phyloP scores from a whole-genome alignment of 1,284 basidiomycete species.

The Gymnopus androsaceus region DNA sequence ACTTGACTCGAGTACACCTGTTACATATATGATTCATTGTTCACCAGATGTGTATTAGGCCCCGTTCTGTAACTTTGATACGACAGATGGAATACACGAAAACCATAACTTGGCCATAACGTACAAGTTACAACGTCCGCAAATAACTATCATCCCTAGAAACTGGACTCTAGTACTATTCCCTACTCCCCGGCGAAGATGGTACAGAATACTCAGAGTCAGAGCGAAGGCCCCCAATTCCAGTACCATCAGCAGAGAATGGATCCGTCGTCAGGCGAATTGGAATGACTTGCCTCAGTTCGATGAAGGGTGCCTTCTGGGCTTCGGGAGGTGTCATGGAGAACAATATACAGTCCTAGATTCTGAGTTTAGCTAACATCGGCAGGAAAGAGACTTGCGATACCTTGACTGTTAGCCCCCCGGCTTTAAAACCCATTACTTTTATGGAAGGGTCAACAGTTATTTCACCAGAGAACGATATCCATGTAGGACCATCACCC shows the following conservation, averaged over 20 bases:
- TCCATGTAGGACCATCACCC: slow-evolving; percentile 63
- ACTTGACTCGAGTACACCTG: no score
- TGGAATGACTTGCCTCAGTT: slow-evolving; percentile 60
- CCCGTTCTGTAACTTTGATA: no score
- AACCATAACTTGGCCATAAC: no score
- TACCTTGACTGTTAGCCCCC: slow-evolving; percentile 67
- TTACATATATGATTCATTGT: no score
- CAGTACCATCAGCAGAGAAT: slow-evolving; percentile 48
- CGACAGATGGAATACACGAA: no score
- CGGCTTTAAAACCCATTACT: slow-evolving; percentile 62
- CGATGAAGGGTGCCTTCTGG: slow-evolving; percentile 53
- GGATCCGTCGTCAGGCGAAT: slow-evolving; percentile 68
- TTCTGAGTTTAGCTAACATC: background rate
- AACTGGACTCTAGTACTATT: no score
- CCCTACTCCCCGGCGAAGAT: slow-evolving; percentile 16
- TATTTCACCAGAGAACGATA: slow-evolving; percentile 64
- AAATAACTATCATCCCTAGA: no score
- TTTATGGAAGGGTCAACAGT: slow-evolving; percentile 47
- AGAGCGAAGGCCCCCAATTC: slow-evolving; percentile 25
- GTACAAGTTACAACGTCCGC: no score
- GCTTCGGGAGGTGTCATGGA: slow-evolving; percentile 59
- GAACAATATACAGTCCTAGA: slow-evolving; percentile 64
- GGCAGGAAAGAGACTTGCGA: background rate
- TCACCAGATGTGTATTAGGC: no score
- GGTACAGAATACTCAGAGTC: slow-evolving; percentile 28